Base-by-base conservation (phyloP, 2,329 filamentous ascomycete species). In the Colletotrichum sidae region DNA sequence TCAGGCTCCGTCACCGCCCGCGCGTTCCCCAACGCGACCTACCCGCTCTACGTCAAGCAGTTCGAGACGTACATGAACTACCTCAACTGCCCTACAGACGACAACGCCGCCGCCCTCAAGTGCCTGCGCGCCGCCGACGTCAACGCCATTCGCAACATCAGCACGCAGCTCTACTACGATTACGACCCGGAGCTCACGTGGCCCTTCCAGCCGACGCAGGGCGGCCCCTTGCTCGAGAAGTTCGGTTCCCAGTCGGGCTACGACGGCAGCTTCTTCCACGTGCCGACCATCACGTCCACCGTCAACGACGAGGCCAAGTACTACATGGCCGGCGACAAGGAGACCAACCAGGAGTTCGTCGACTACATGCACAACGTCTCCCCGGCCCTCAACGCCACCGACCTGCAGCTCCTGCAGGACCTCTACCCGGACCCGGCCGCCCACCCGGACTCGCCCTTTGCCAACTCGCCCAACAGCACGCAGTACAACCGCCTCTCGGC, bases 161-260 rank as follows among this genome's bases (percentile, higher is more conserved):
- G 90, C 2, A 87, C 88, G 0, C 81, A 82, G 1, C 74, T 90
- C 8, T 72, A 89, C 11, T 80, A 82, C 55, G 89, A 89, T 74
- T 78, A 77, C 65, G 84, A 84, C 0, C 76, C 90, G 11, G 83
- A 86, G 2, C 77, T 91, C 0, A 84, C 85, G 1, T 91, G 82
- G 82, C 81, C 82, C 0, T 84, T 81, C 71, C 82, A 84, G 55
- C 82, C 82, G 1, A 78, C 79, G 0, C 79, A 81, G 0, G 80
- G 80, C 0, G 82, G 81, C 0, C 79, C 79, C 0, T 61, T 84
- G 0, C 73, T 84, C 4, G 81, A 84, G 68, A 83, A 82, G 58
- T 75, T 78, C 6, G 82, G 82, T 15, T 83, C 81, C 0, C 76
- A 69, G 65, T 78, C 70, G 65, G 78, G 71, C 50, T 73, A 74